phyloP scores from a whole-genome alignment of 768 basidiomycete species.

The Mycena crocata region DNA sequence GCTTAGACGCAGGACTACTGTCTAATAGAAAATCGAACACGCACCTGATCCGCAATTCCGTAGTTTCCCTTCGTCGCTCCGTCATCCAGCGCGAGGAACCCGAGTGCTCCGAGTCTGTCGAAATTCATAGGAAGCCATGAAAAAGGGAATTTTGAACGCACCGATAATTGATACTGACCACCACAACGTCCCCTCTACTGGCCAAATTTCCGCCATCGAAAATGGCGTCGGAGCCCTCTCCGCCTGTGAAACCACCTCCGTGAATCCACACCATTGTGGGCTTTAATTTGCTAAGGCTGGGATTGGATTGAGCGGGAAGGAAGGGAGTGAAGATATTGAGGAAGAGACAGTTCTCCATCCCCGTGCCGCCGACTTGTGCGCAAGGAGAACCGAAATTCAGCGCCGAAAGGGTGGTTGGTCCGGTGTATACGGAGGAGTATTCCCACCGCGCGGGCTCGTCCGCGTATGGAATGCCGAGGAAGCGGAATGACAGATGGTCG shows the following conservation, averaged over 20 bases:
- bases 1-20: slow-evolving; percentile 36
- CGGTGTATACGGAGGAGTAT: slow-evolving; percentile 52
- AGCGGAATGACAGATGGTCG: slow-evolving; percentile 61
- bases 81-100: slow-evolving; percentile 56
- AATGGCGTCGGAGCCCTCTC: slow-evolving; percentile 51
- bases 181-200: slow-evolving; percentile 53
- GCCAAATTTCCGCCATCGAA: slow-evolving; percentile 59
- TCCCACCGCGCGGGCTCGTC: slow-evolving; percentile 56
- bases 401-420: slow-evolving; percentile 39
- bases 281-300: slow-evolving; percentile 42
- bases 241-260: slow-evolving; percentile 58
- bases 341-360: slow-evolving; percentile 58
- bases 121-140: background rate
- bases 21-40: slow-evolving; percentile 33
- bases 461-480: slow-evolving; percentile 64
- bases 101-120: slow-evolving; percentile 50
- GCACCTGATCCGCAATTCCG: slow-evolving; percentile 57
- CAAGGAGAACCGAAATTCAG: slow-evolving; percentile 49
- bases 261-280: slow-evolving; percentile 66
- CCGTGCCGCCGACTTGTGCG: slow-evolving; percentile 38
- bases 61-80: slow-evolving; percentile 59
- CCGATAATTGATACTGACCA: slow-evolving; percentile 57
- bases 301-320: slow-evolving; percentile 36
- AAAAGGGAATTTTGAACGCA: slow-evolving; percentile 21
- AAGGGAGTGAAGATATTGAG: slow-evolving; percentile 60